Evolutionary conservation across 768 basidiomycete species (phyloP).

Genomic region (Leccinellum luteum): DNA sequence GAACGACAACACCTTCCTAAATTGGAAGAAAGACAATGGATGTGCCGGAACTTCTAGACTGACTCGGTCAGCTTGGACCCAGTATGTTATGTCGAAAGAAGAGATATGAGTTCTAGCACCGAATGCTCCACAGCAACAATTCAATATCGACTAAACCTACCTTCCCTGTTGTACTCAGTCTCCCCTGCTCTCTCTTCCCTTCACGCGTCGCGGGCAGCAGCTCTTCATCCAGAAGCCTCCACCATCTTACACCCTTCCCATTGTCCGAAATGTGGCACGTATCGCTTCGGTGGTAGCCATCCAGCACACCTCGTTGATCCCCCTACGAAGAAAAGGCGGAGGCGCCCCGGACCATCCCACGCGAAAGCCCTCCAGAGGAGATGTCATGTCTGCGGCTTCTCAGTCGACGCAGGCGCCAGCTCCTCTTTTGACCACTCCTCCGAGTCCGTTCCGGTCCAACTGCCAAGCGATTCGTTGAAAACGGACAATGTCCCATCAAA

Average conservation of each 20-base stretch:
- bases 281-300: constrained; percentile 41
- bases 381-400: constrained; percentile 24
- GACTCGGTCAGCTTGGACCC: background rate
- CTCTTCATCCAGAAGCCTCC: constrained; percentile 29
- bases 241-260: constrained; percentile 24
- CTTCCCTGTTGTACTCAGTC: constrained; percentile 46
- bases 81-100: background rate
- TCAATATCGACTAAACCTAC: constrained; percentile 47
- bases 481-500: background rate
- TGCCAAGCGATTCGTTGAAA: background rate
- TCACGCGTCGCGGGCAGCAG: constrained; percentile 45
- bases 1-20: constrained; percentile 29
- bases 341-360: background rate
- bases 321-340: constrained; percentile 22
- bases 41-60: background rate
- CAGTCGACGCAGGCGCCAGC: background rate
- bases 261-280: constrained; percentile 56
- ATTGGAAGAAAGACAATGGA: constrained; percentile 22
- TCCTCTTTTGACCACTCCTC: background rate
- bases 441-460: background rate
- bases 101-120: background rate
- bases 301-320: constrained; percentile 31
- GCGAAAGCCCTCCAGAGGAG: constrained; percentile 7
- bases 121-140: constrained; percentile 25
- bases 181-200: constrained; percentile 63